These are phyloP conservation scores for Comarum palustre DNA, from an alignment of 306 rosid genomes.

Conservation along the genomic window DNA sequence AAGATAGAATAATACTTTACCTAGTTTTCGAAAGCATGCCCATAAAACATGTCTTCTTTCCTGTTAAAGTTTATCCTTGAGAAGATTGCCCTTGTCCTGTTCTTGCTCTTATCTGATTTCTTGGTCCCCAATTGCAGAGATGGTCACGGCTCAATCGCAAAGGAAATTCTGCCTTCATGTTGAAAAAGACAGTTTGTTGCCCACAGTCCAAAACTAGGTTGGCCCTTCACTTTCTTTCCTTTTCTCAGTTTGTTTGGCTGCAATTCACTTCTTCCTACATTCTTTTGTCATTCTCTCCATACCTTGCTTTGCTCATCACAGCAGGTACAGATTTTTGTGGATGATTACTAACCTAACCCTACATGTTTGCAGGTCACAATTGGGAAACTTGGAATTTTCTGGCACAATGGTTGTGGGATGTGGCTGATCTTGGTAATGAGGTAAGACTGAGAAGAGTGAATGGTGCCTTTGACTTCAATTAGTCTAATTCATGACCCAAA, in stretches of 20 bases:
- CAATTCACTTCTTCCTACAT: conserved; percentile 19
- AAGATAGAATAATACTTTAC: conserved; percentile 29
- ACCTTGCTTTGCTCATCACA: conserved; percentile 21
- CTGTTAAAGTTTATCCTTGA: conserved; percentile 45
- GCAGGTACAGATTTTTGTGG: conserved; percentile 38
- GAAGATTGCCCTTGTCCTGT: conserved; percentile 30
- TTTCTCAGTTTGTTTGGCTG: conserved; percentile 32
- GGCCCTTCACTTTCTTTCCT: conserved; percentile 39
- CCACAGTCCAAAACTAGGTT: conserved; percentile 49
- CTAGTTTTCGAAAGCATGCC: conserved; percentile 24
- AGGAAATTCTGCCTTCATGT: conserved; percentile 41
- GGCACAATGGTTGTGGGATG: conserved; percentile 11
- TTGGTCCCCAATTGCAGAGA: conserved; percentile 74
- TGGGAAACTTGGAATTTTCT: conserved; percentile 16
- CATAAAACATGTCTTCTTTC: conserved; percentile 34
- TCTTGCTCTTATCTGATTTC: conserved; percentile 40
- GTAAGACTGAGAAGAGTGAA: conserved; percentile 21
- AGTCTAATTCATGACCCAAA: not conserved
- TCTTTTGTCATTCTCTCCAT: conserved; percentile 25
- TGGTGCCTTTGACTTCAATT: not conserved
- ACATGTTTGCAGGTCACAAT: conserved; percentile 22
- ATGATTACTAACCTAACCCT: conserved; percentile 27
- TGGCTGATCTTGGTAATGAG: conserved; percentile 24
- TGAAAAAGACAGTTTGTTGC: conserved; percentile 52
- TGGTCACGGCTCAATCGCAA: conserved; percentile 46